phyloP scores from a whole-genome alignment of 108 stramenopile species.

The Tribonema minus region DNA sequence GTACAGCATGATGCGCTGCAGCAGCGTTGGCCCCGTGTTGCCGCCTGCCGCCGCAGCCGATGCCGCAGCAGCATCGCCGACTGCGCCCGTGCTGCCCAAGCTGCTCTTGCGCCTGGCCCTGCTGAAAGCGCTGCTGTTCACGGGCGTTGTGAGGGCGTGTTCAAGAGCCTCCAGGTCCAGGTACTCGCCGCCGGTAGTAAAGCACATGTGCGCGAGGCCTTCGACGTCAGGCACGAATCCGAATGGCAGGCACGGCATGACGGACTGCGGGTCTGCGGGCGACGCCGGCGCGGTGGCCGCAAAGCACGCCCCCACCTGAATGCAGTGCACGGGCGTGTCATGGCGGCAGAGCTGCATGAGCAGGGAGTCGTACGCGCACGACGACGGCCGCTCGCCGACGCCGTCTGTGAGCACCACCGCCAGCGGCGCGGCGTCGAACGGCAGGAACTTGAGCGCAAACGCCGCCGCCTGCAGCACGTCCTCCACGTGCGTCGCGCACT shows the following conservation, averaged over 20 bases:
- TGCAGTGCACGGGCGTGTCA: conserved; percentile 18
- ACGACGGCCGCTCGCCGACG: conserved; percentile 3
- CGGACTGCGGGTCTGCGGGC: background rate
- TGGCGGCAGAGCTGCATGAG: conserved; percentile 26
- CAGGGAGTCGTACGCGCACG: conserved; percentile 17
- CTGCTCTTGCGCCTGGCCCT: no score
- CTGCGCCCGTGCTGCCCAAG: no score
- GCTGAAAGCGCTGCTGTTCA: no score
- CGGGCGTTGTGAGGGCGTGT: no score
- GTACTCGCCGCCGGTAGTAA: no score
- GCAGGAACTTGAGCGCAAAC: conserved; percentile 24
- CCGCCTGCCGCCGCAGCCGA: no score
- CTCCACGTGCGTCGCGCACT: conserved; percentile 10
- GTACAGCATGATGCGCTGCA: conserved; percentile 10
- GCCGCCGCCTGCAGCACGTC: conserved; percentile 9
- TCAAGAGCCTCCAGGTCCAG: no score
- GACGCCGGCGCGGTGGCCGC: background rate
- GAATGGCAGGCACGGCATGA: no score
- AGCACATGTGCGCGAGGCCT: no score
- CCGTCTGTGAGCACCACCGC: conserved; percentile 23
- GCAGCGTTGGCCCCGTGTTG: no score
- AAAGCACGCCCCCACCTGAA: conserved; percentile 12
- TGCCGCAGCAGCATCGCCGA: no score
- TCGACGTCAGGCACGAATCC: no score
- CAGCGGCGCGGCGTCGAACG: conserved; percentile 31